These are phyloP conservation scores for Hypoxylon lenormandii DNA, from an alignment of 495 filamentous ascomycete genomes.

Conservation along the genomic window DNA sequence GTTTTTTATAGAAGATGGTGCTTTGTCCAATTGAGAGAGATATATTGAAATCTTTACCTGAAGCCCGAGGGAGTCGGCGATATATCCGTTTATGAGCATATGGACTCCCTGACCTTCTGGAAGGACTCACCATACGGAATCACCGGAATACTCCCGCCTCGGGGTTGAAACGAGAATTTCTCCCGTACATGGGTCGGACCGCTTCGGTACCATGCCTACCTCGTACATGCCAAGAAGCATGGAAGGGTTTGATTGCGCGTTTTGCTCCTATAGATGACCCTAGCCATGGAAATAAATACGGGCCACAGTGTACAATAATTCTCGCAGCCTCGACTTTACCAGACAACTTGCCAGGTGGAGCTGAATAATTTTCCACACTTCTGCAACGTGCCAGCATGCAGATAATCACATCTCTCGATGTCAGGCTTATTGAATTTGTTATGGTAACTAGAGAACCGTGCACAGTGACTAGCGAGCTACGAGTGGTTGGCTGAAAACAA, in stretches of 20 bases:
- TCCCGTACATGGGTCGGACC: conserved; percentile 7
- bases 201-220: not conserved
- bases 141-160: not conserved
- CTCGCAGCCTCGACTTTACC: not conserved
- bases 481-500: too few relatives aligned
- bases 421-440: not conserved
- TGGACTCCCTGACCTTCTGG: not conserved
- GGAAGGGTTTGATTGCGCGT: not conserved
- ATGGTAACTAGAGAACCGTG: not conserved
- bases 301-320: not conserved
- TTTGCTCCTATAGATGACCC: not conserved
- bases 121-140: not conserved
- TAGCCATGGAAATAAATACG: not conserved
- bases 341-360: not conserved
- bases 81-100: not conserved
- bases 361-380: not conserved
- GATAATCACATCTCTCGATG: not conserved
- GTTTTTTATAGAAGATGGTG: too few relatives aligned
- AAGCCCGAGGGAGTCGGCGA: not conserved
- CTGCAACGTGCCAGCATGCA: conserved; percentile 1
- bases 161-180: conserved; percentile 1
- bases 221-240: conserved; percentile 5
- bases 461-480: not conserved
- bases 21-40: too few relatives aligned
- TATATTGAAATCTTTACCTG: not conserved